phyloP scores from a whole-genome alignment of 306 rosid genomes.

The Canavalia gladiata region DNA sequence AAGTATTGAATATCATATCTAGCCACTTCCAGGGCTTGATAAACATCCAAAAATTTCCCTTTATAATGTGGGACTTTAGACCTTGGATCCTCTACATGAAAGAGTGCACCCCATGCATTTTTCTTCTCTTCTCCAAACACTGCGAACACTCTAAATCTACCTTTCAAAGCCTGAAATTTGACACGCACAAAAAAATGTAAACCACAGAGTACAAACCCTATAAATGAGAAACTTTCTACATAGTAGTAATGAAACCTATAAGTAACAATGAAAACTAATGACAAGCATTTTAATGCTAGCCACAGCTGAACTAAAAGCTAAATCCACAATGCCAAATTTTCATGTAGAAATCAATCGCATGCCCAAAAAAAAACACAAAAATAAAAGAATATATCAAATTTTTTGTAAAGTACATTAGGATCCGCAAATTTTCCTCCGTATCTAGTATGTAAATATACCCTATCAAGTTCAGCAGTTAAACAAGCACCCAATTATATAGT shows the following conservation, averaged over 20 bases:
- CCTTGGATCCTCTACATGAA: conserved; percentile 98
- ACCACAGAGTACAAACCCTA: background rate
- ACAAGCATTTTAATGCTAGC: conserved; percentile 1
- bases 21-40: conserved; percentile 92
- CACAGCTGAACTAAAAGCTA: background rate
- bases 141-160: conserved; percentile 80
- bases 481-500: background rate
- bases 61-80: conserved; percentile 70
- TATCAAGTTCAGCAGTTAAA: conserved; percentile 11
- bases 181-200: conserved; percentile 28
- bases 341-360: conserved; percentile 26
- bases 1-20: conserved; percentile 86
- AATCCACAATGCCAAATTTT: background rate
- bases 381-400: background rate
- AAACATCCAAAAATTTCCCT: conserved; percentile 80
- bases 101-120: conserved; percentile 82
- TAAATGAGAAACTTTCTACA: conserved; percentile 11
- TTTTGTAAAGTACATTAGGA: background rate
- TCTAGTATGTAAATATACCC: conserved; percentile 4
- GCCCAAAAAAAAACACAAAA: background rate
- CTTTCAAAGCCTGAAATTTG: conserved; percentile 74
- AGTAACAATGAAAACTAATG: background rate
- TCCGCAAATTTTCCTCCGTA: conserved; percentile 16
- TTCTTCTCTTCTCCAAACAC: conserved; percentile 77
- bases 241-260: conserved; percentile 2